These are phyloP conservation scores for Magnusiomyces fungicola DNA, from an alignment of 1,139 yeast species.

Conservation along the genomic window DNA sequence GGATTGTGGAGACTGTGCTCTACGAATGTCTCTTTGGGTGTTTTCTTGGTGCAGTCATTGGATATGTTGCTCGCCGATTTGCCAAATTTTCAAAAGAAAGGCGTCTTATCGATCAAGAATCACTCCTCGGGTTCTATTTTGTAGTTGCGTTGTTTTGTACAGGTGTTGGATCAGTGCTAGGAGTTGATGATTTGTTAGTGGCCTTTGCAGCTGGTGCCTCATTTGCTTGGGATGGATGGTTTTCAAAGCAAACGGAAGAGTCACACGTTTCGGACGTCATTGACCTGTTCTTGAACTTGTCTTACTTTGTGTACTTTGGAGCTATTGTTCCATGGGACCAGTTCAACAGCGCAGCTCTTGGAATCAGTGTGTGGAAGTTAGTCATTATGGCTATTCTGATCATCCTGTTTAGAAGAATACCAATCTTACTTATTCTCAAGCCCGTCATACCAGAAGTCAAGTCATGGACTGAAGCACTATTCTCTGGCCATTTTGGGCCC, in stretches of 20 bases:
- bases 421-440: slow-evolving; percentile 72
- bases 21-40: slow-evolving; percentile 89
- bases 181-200: slow-evolving; percentile 86
- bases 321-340: slow-evolving; percentile 90
- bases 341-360: slow-evolving; percentile 59
- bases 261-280: slow-evolving; percentile 90
- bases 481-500: slow-evolving; percentile 97
- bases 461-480: slow-evolving; percentile 91
- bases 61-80: slow-evolving; percentile 65
- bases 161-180: slow-evolving; percentile 87
- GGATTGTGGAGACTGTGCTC: slow-evolving; percentile 72
- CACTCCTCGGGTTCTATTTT: slow-evolving; percentile 84
- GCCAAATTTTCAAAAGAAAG: slow-evolving; percentile 72
- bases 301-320: slow-evolving; percentile 90
- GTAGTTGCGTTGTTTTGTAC: slow-evolving; percentile 83
- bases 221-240: slow-evolving; percentile 96
- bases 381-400: slow-evolving; percentile 75
- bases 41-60: slow-evolving; percentile 66
- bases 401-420: slow-evolving; percentile 73
- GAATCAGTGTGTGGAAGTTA: slow-evolving; percentile 78
- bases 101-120: slow-evolving; percentile 82
- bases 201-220: slow-evolving; percentile 96
- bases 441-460: slow-evolving; percentile 83
- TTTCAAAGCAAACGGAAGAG: slow-evolving; percentile 79
- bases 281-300: slow-evolving; percentile 63